Evolutionary conservation across 176 grass and related monocot species (phyloP), one percentile per base, ranked within the genome.

Genomic region (Miscanthus lutarioriparius): DNA sequence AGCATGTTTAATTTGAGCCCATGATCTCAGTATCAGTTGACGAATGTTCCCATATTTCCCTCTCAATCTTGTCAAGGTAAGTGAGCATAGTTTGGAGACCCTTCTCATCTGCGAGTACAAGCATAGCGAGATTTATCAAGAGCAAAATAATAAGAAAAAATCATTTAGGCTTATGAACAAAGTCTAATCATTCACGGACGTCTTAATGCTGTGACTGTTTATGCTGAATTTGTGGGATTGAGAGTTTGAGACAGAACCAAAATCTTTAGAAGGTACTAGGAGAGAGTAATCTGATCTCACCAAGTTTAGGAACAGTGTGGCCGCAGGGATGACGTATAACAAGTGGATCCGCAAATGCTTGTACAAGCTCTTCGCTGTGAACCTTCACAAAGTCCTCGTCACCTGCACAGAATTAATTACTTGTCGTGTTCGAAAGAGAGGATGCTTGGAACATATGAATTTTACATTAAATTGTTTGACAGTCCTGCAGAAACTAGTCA

Each of bases 251-350:
- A n/a, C n/a, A n/a, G n/a, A n/a, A n/a, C n/a, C n/a, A n/a, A n/a
- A n/a, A 23, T 9, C 22, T 1, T 14, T 64, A 64, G 16, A 16
- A 40, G 19, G 14, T 28, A 63, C 19, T 17, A 82, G 33, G 41
- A 7, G 15, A 80, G 41, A 28, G n/a, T n/a, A n/a, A 23, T 79
- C 48, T 89, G 41, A 23, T 67, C 78, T 92, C 86, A 98, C 95
- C 92, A 39, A 98, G 84, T 68, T 87, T 93, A 30, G 91, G 95
- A 67, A 98, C 91, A 6, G 92, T 98, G 63, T 98, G 95, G 16
- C 91, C 91, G 75, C 90, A 87, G 7, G 95, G 95, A 66, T 95
- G 95, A 2, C 80, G 85, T 74, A 97, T 91, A 30, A 94, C 81
- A 69, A 85, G 71, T 28, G 94, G 94, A 70, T 94, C 82, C n/a